phyloP scores from a whole-genome alignment of 208 protist genomes.

The Endotrypanum monterogeii region DNA sequence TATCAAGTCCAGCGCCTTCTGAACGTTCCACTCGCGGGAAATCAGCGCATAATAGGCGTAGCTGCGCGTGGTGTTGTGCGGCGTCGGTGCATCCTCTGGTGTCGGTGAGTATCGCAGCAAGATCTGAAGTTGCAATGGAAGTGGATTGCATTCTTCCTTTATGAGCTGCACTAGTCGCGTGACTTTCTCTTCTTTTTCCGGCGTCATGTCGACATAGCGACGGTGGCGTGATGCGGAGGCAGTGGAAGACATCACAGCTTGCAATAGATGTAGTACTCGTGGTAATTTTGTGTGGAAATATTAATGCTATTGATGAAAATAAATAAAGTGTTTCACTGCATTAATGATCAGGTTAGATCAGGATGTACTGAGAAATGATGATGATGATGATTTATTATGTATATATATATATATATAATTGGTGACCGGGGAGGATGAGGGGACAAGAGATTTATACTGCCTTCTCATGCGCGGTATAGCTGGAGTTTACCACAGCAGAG shows the following conservation, averaged over 20 bases:
- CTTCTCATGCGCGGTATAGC: too few relatives aligned
- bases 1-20: slow-evolving; percentile 48
- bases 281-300: not conserved
- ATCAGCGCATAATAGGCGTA: slow-evolving; percentile 56
- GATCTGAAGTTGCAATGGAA: slow-evolving; percentile 19
- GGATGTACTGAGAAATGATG: not conserved
- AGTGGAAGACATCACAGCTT: not conserved
- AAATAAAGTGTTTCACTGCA: too few relatives aligned
- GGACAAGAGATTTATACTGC: too few relatives aligned
- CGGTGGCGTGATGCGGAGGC: slow-evolving; percentile 13
- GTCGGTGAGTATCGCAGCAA: slow-evolving; percentile 21
- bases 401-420: too few relatives aligned
- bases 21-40: slow-evolving; percentile 51
- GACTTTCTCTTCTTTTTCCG: slow-evolving; percentile 54
- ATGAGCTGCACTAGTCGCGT: slow-evolving; percentile 44
- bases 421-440: too few relatives aligned
- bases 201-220: slow-evolving; percentile 35
- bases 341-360: not conserved
- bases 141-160: slow-evolving; percentile 31
- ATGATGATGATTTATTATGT: too few relatives aligned
- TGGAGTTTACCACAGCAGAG: too few relatives aligned
- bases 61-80: slow-evolving; percentile 39
- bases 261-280: not conserved
- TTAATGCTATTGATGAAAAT: too few relatives aligned
- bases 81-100: slow-evolving; percentile 20